Percentiles rank a stretch among this genome's conserved stretches.
Evolutionary conservation across 768 basidiomycete genomes (phyloP).

Genomic region (Pleurotus djamor): DNA sequence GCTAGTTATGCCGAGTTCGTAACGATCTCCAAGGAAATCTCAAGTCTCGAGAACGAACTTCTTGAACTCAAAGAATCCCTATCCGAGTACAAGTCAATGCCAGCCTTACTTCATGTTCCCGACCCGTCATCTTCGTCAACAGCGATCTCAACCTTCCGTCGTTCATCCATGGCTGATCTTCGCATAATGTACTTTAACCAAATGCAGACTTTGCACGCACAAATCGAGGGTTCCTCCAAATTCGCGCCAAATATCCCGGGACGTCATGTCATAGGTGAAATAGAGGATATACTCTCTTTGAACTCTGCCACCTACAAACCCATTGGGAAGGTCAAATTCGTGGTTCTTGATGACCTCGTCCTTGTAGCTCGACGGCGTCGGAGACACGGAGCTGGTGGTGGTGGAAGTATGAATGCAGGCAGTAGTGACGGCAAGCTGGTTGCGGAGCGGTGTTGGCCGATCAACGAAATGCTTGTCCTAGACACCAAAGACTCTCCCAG

Average conservation of each 20-base stretch:
- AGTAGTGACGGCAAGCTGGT: conserved; percentile 74
- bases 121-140: conserved; percentile 65
- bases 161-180: conserved; percentile 95
- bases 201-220: conserved; percentile 85
- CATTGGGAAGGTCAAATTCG: conserved; percentile 83
- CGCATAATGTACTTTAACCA: conserved; percentile 93
- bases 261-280: conserved; percentile 86
- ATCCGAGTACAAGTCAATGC: conserved; percentile 95
- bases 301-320: conserved; percentile 96
- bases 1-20: conserved; percentile 95
- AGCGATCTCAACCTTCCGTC: conserved; percentile 34
- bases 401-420: conserved; percentile 28
- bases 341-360: conserved; percentile 89
- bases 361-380: conserved; percentile 81
- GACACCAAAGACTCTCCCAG: conserved; percentile 96
- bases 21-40: conserved; percentile 94
- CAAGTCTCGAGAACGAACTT: conserved; percentile 95
- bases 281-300: conserved; percentile 77
- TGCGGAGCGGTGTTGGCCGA: conserved; percentile 90
- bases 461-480: conserved; percentile 92
- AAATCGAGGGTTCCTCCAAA: conserved; percentile 93
- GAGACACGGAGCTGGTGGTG: conserved; percentile 48
- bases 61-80: conserved; percentile 93
- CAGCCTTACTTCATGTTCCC: conserved; percentile 87
- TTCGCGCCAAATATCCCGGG: conserved; percentile 91